A percentile compares a stretch with the other conserved stretches of the same genome.
These are phyloP conservation scores for Ilyonectria robusta DNA, from an alignment of 2,329 filamentous ascomycete species.

Conservation along the genomic window DNA sequence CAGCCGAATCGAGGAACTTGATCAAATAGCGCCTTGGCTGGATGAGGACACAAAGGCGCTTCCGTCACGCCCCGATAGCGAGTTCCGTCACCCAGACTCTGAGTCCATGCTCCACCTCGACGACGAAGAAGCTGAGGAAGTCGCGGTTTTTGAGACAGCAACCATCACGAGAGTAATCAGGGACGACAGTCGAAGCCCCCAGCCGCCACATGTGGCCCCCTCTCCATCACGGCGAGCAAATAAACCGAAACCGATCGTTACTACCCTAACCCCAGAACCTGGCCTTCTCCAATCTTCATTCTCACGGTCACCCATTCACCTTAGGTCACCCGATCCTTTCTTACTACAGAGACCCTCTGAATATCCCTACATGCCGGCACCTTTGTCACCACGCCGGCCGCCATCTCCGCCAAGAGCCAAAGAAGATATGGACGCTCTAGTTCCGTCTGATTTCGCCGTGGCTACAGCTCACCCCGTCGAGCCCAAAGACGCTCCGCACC, in stretches of 20 bases:
- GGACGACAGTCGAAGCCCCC: slow-evolving; percentile 42
- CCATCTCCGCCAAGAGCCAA: slow-evolving; percentile 57
- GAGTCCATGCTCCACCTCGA: slow-evolving; percentile 44
- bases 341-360: slow-evolving; percentile 67
- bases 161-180: slow-evolving; percentile 63
- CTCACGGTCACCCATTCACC: slow-evolving; percentile 61
- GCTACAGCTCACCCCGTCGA: slow-evolving; percentile 28
- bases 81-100: slow-evolving; percentile 44
- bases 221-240: slow-evolving; percentile 46
- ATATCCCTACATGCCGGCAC: slow-evolving; percentile 76
- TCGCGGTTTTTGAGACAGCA: slow-evolving; percentile 65
- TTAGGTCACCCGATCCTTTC: slow-evolving; percentile 50
- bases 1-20: slow-evolving; percentile 88
- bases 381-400: slow-evolving; percentile 76
- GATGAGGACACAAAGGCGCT: slow-evolving; percentile 78
- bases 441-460: slow-evolving; percentile 55
- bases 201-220: slow-evolving; percentile 37
- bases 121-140: slow-evolving; percentile 62
- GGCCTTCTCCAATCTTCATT: slow-evolving; percentile 67
- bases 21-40: slow-evolving; percentile 75
- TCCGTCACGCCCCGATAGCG: slow-evolving; percentile 77
- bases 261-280: slow-evolving; percentile 44
- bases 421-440: slow-evolving; percentile 44
- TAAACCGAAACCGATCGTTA: slow-evolving; percentile 44
- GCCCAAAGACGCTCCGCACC: slow-evolving; percentile 49